Percentiles rank a stretch among this genome's conserved stretches.
Conservation (phyloP, 2,329 filamentous ascomycete genomes). For the Aspergillus fijiensis region DNA sequence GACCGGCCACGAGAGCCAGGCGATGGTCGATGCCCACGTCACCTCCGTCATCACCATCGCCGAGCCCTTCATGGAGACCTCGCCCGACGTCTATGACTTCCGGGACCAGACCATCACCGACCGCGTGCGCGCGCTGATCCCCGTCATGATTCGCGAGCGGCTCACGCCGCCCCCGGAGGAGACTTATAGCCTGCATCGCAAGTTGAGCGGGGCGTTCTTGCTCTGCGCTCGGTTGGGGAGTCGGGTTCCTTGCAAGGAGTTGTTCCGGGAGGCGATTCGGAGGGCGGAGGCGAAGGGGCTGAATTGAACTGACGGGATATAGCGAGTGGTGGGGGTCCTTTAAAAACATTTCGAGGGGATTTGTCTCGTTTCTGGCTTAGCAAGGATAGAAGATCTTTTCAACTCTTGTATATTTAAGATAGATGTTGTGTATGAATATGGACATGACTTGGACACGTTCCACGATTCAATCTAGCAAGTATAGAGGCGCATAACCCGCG, state of each 20-base stretch:
- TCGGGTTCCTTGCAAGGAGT: conserved; percentile 72
- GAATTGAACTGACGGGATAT: neutral
- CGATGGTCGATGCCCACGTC: conserved; percentile 90
- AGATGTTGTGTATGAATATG: neutral
- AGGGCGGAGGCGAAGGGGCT: conserved; percentile 27
- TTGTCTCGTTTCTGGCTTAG: neutral
- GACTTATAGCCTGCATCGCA: conserved; percentile 92
- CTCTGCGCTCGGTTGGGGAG: conserved; percentile 85
- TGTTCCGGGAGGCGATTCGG: conserved; percentile 59
- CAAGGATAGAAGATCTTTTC: neutral
- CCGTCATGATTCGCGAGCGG: conserved; percentile 87
- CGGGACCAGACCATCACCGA: conserved; percentile 94
- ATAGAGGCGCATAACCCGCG: neutral
- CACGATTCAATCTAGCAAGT: neutral
- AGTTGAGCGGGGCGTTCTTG: conserved; percentile 91
- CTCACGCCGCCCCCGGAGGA: conserved; percentile 92
- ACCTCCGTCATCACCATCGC: conserved; percentile 84
- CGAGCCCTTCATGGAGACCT: conserved; percentile 77
- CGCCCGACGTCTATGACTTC: conserved; percentile 88
- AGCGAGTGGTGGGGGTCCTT: neutral
- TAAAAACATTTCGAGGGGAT: neutral
- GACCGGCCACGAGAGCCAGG: conserved; percentile 79
- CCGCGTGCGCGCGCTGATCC: conserved; percentile 81
- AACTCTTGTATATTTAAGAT: conserved; percentile 7
- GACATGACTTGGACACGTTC: neutral